These are phyloP conservation scores for Cladophialophora carrionii DNA, from an alignment of 2,329 filamentous ascomycete species.

Conservation along the genomic window DNA sequence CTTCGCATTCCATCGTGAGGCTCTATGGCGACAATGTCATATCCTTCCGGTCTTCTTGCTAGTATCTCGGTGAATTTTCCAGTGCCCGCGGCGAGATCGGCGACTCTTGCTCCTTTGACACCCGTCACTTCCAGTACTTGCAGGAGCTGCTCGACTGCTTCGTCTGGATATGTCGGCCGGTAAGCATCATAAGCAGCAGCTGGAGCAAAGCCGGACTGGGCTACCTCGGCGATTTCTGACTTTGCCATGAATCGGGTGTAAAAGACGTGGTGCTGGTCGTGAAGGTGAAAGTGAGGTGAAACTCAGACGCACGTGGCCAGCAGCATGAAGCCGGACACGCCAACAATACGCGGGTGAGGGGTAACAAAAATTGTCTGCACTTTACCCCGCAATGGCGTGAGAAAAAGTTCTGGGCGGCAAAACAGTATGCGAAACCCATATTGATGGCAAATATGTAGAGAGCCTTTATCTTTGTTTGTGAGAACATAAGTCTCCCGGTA, in stretches of 20 bases:
- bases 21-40: conserved; percentile 64
- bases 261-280: neutral
- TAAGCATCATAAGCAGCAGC: conserved; percentile 68
- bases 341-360: conserved; percentile 7
- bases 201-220: conserved; percentile 62
- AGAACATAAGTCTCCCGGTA: neutral
- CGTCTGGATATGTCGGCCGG: conserved; percentile 67
- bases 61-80: conserved; percentile 71
- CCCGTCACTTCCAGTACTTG: conserved; percentile 57
- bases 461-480: neutral
- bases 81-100: conserved; percentile 68
- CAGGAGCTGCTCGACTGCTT: conserved; percentile 64
- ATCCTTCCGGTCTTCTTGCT: conserved; percentile 61
- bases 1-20: conserved; percentile 69
- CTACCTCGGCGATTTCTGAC: conserved; percentile 34
- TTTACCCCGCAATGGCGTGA: conserved; percentile 19
- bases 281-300: conserved; percentile 1
- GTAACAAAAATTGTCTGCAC: conserved; percentile 5
- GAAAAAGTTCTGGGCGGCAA: conserved; percentile 12
- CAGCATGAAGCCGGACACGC: neutral
- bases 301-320: conserved; percentile 3
- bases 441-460: neutral
- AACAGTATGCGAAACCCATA: neutral
- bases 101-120: conserved; percentile 47
- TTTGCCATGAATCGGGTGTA: conserved; percentile 12